Percentiles rank a stretch among this genome's conserved stretches.
phyloP scores from a whole-genome alignment of 495 filamentous ascomycete species.

The Penicillium desertorum region DNA sequence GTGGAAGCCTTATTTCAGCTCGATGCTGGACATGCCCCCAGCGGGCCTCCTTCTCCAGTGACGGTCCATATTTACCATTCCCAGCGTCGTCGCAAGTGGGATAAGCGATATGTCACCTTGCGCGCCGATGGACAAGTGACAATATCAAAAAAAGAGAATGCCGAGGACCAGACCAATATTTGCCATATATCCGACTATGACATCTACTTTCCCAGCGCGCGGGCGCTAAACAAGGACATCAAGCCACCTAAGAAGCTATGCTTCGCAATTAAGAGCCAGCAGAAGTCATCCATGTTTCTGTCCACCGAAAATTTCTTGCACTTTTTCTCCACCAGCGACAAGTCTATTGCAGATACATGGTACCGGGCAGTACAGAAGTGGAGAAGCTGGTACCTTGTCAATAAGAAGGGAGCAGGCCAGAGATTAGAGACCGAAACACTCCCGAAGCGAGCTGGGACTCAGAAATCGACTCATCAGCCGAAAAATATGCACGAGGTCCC shows the following conservation, averaged over 20 bases:
- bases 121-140: slow-evolving; percentile 72
- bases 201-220: slow-evolving; percentile 72
- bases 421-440: slow-evolving; percentile 31
- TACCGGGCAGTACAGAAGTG: slow-evolving; percentile 70
- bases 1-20: slow-evolving; percentile 49
- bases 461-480: slow-evolving; percentile 41
- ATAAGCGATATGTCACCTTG: slow-evolving; percentile 77
- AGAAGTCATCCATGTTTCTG: slow-evolving; percentile 82
- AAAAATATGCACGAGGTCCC: slow-evolving; percentile 6
- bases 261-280: slow-evolving; percentile 89
- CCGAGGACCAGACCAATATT: slow-evolving; percentile 60
- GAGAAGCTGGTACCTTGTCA: slow-evolving; percentile 86
- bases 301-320: slow-evolving; percentile 84
- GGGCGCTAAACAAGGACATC: slow-evolving; percentile 60
- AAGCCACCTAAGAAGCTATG: slow-evolving; percentile 78
- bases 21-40: slow-evolving; percentile 53
- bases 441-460: slow-evolving; percentile 19
- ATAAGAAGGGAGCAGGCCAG: slow-evolving; percentile 55
- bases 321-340: slow-evolving; percentile 81
- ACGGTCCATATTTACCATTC: slow-evolving; percentile 77
- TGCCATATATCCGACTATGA: slow-evolving; percentile 95
- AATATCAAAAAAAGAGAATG: slow-evolving; percentile 63
- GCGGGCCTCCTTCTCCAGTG: slow-evolving; percentile 57
- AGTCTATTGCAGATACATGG: slow-evolving; percentile 61
- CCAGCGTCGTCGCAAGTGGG: slow-evolving; percentile 78